A percentile compares a stretch with the other conserved stretches of the same genome.
These are phyloP conservation scores for Triglochin maritima DNA, from an alignment of 106 monocot species.

Conservation along the genomic window DNA sequence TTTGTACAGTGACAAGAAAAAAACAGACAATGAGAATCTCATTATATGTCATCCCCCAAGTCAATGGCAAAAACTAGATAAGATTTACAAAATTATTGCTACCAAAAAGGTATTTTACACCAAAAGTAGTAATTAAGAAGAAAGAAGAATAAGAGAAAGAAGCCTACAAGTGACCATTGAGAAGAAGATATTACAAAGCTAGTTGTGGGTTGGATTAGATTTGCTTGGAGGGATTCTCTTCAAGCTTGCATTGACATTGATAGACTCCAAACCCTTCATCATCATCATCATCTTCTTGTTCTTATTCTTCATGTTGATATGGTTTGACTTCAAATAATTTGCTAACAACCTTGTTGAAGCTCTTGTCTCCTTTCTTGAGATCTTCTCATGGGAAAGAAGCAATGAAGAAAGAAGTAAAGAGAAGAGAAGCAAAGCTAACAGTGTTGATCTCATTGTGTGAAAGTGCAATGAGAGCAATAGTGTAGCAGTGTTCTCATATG, in stretches of 20 bases:
- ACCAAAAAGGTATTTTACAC: too few relatives aligned
- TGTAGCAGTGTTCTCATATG: neutral
- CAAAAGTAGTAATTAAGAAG: neutral
- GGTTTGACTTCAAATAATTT: neutral
- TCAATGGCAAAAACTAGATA: neutral
- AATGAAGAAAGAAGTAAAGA: neutral
- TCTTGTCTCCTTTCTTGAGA: neutral
- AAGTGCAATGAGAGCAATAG: neutral
- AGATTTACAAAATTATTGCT: too few relatives aligned
- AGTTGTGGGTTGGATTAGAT: slow-evolving; percentile 9
- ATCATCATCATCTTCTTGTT: neutral
- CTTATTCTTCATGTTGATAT: neutral
- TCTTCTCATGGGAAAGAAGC: neutral
- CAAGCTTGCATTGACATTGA: slow-evolving; percentile 4
- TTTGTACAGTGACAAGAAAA: too few relatives aligned
- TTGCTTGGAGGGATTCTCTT: slow-evolving; percentile 3
- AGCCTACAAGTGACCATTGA: neutral
- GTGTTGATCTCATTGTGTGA: neutral
- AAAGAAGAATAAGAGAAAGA: neutral
- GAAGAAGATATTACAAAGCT: neutral
- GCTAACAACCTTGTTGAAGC: neutral
- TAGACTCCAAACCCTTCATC: neutral
- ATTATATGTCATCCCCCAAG: neutral
- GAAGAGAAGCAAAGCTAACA: neutral
- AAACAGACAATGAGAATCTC: too few relatives aligned